Percentiles rank a stretch among this genome's conserved stretches.
Conservation (phyloP, 78 protist genomes). For the Chrysochromulina parva region DNA sequence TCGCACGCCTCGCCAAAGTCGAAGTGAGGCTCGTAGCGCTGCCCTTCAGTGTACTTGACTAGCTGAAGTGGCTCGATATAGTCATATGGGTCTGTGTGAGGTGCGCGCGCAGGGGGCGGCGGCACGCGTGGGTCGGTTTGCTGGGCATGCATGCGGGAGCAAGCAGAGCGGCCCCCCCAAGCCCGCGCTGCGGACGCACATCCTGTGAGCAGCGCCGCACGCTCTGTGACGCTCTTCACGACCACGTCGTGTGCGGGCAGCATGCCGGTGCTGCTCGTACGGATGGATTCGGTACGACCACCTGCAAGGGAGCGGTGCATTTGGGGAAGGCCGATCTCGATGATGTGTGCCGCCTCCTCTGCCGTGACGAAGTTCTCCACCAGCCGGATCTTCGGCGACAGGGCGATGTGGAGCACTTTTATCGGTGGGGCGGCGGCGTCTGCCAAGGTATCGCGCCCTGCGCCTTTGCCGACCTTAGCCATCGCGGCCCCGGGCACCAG, state of each 20-base stretch:
- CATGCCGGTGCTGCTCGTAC: background rate
- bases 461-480: background rate
- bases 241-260: background rate
- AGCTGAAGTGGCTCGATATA: conserved; percentile 21
- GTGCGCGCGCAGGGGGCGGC: no score
- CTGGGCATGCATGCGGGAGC: no score
- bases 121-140: no score
- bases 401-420: background rate
- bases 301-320: background rate
- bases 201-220: background rate
- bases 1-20: conserved; percentile 28
- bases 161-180: no score
- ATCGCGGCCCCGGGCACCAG: background rate
- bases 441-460: no score
- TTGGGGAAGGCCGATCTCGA: background rate
- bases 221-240: background rate
- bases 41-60: background rate
- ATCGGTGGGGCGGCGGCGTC: background rate
- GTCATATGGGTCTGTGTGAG: background rate
- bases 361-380: background rate
- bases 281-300: background rate
- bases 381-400: background rate
- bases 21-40: background rate
- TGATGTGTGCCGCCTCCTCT: background rate
- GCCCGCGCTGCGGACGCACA: no score